These are phyloP conservation scores for Heliocybe sulcata DNA, from an alignment of 1,284 basidiomycete species.

Conservation along the genomic window DNA sequence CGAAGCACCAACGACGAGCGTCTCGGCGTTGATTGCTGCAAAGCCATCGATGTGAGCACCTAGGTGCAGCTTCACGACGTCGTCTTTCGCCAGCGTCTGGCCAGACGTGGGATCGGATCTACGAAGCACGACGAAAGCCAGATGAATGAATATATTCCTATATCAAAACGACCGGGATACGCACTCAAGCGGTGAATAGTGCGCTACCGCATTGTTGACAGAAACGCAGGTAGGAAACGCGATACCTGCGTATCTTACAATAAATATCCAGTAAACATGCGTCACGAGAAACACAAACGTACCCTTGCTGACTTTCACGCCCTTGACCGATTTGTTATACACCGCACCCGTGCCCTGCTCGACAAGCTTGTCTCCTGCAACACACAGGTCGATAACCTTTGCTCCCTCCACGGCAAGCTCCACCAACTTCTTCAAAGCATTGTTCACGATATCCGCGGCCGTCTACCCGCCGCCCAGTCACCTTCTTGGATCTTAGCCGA, in stretches of 20 bases:
- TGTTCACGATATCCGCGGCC: constrained; percentile 86
- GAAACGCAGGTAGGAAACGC: constrained; percentile 94
- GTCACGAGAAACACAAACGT: constrained; percentile 19
- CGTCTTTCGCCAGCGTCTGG: constrained; percentile 73
- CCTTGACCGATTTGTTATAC: constrained; percentile 88
- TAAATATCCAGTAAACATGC: constrained; percentile 1
- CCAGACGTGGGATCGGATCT: constrained; percentile 68
- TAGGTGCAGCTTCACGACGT: constrained; percentile 94
- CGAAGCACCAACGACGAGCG: constrained; percentile 78
- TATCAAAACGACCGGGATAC: constrained; percentile 15
- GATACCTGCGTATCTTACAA: constrained; percentile 52
- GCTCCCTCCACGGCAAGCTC: constrained; percentile 73
- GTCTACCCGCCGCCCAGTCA: constrained; percentile 34
- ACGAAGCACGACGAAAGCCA: constrained; percentile 9
- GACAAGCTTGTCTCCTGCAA: constrained; percentile 89
- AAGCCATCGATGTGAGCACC: constrained; percentile 97
- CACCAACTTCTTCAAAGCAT: constrained; percentile 84
- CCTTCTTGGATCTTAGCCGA: not conserved
- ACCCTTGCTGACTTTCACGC: constrained; percentile 86
- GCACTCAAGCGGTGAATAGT: constrained; percentile 76
- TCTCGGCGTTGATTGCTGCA: constrained; percentile 87
- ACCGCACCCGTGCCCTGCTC: constrained; percentile 81
- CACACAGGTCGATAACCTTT: constrained; percentile 86
- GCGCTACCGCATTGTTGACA: constrained; percentile 83
- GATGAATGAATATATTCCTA: not conserved